Base-by-base conservation (phyloP, 495 filamentous ascomycete species). In the Penicillium verhagenii region DNA sequence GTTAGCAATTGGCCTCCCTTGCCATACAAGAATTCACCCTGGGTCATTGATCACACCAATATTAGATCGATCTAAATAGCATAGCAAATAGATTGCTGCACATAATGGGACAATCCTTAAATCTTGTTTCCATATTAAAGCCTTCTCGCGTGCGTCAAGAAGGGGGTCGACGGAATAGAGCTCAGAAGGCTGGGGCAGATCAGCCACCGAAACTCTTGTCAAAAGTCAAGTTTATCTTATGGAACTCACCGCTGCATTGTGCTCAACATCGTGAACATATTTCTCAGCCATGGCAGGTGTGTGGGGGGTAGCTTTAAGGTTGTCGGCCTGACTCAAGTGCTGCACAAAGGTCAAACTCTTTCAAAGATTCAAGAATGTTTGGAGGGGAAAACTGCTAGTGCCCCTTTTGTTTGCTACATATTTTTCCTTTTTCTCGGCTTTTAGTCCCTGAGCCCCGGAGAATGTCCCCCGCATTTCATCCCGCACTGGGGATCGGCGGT, bases 61-160 rank as follows among this genome's bases (percentile, higher is more conserved):
- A 66, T 88, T 88, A 18, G 81, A 81, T 6, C 85, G 81, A 69
- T 88, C 85, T 25, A 88, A 68, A 63, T 82, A 87, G 67, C 82
- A 86, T 38, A 88, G 76, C 35, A 87, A 75, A 63, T 86, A 86
- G 47, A 86, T 85, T 13, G 62, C 67, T 13, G 84, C 82, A 16
- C 73, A 74, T 19, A 86, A 64, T 0, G 84, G 84, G 14, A 87
- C 59, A 54, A 87, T 86, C 49, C 76, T 74, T 31, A 79, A 58
- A 66, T 87, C 85, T 51, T 86, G 85, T 58, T 82, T 86, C 66
- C 79, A 74, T 38, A 86, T 50, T 4, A 87, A 58, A 13, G 64
- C 63, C 51, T 60, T 73, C 53, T 73, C 71, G 10, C 60, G 54
- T 13, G 62, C 65, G 5, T 53, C 57, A 9, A 64, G 50, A 18